Percentiles rank a stretch among this genome's conserved stretches.
Evolutionary conservation across 192 early-diverging fungal species (phyloP).

Genomic region (Linnemannia elongata): DNA sequence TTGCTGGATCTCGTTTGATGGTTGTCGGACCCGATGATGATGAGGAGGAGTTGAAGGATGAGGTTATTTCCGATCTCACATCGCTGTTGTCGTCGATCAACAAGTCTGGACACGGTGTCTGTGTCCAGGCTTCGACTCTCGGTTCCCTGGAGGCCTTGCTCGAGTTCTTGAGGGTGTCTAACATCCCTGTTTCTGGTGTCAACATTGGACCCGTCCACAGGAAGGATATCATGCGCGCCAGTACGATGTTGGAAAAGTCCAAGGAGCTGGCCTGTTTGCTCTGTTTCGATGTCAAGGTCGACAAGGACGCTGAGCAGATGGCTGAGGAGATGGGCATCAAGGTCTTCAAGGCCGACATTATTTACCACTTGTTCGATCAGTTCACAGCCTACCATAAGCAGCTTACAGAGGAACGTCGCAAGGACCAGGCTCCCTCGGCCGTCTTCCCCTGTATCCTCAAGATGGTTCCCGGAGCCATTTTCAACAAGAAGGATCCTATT

Average conservation of each 20-base stretch:
- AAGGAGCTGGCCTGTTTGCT: constrained; percentile 86
- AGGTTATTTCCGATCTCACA: constrained; percentile 93
- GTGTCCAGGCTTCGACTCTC: constrained; percentile 97
- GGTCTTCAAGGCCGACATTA: constrained; percentile 97
- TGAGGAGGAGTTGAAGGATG: constrained; percentile 93
- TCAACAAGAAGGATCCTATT: constrained; percentile 96
- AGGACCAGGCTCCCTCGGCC: constrained; percentile 88
- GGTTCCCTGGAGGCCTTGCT: constrained; percentile 98
- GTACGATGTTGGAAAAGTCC: constrained; percentile 93
- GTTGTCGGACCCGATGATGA: constrained; percentile 96
- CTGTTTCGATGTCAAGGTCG: constrained; percentile 93
- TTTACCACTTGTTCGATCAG: constrained; percentile 98
- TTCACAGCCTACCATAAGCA: constrained; percentile 86
- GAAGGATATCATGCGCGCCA: constrained; percentile 93
- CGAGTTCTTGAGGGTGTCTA: constrained; percentile 87
- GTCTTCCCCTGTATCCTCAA: constrained; percentile 96
- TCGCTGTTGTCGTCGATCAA: constrained; percentile 83
- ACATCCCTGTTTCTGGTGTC: constrained; percentile 97
- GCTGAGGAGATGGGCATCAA: constrained; percentile 93
- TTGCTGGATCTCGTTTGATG: constrained; percentile 96
- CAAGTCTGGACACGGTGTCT: constrained; percentile 91
- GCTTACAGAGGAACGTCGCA: constrained; percentile 87
- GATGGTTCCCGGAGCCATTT: constrained; percentile 91
- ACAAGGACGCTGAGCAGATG: constrained; percentile 90
- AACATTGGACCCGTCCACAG: constrained; percentile 99